Evolutionary conservation across 495 filamentous ascomycete species (phyloP), one percentile per base, ranked within the genome.

Genomic region (Aspergillus biplanus): DNA sequence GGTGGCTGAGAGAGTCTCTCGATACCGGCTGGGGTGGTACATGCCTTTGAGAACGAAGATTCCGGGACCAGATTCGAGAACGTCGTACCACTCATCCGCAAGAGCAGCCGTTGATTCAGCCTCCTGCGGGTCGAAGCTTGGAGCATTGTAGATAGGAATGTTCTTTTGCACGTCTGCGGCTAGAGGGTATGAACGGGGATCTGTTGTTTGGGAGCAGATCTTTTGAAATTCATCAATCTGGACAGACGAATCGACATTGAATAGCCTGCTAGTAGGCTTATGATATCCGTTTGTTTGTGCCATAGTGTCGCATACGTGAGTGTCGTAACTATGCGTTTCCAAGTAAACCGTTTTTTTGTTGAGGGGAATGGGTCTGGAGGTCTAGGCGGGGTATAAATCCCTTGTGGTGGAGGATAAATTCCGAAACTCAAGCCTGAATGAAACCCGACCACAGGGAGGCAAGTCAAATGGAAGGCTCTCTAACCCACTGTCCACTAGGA

Each of bases 31-130:
- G 1, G 69, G 65, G 18, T 65, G 18, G 70, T 79, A 83, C 73
- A 86, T 80, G 50, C 69, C 62, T 44, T 79, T 74, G 7, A 85
- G 74, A 18, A 85, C 74, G 71, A 82, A 79, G 61, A 85, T 80
- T 39, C 84, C 84, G 0, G 84, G 81, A 1, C 84, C 84, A 8
- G 59, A 67, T 59, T 74, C 69, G 12, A 86, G 77, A 70, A 81
- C 79, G 71, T 85, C 76, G 69, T 85, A 71, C 80, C 82, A 84
- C 75, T 86, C 83, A 67, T 83, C 78, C 66, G 84, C 82, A 0
- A 86, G 77, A 48, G 56, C 33, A 47, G 68, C 60, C 37, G 71
- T 62, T 8, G 66, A 56, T 5, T 59, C 27, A 16, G 69, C 0
- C 46, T 72, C 48, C 6, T 59, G 58, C 6, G 67, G 50, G 27